phyloP scores from a whole-genome alignment of 176 grass and related monocot species.

The Thalia dealbata region DNA sequence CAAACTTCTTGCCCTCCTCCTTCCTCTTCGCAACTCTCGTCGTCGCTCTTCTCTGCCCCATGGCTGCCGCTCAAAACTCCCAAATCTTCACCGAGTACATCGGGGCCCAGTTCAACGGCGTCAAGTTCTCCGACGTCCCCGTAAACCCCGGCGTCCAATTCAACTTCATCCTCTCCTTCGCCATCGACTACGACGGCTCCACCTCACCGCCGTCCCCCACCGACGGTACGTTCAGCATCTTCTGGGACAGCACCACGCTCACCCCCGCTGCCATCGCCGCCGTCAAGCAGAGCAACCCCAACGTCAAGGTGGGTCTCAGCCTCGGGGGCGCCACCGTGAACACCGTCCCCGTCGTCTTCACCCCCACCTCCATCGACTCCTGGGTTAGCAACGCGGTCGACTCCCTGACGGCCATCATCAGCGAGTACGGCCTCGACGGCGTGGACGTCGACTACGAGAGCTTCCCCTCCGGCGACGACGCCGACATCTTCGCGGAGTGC shows the following conservation, averaged over 20 bases:
- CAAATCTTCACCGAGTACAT: constrained; percentile 77
- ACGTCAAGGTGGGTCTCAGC: constrained; percentile 63
- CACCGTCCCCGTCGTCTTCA: constrained; percentile 34
- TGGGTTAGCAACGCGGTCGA: constrained; percentile 65
- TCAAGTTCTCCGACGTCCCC: constrained; percentile 73
- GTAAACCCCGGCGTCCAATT: constrained; percentile 37
- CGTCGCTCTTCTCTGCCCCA: background rate
- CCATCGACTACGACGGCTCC: constrained; percentile 53
- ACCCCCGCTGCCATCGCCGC: constrained; percentile 31
- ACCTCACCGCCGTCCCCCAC: constrained; percentile 37
- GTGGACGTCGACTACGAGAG: constrained; percentile 82
- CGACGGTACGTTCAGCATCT: constrained; percentile 55
- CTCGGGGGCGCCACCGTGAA: constrained; percentile 50
- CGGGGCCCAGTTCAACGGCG: constrained; percentile 46
- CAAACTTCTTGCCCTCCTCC: constrained; percentile 17
- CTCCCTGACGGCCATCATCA: constrained; percentile 43
- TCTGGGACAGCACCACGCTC: constrained; percentile 54
- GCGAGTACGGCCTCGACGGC: constrained; percentile 45
- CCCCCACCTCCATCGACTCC: constrained; percentile 38
- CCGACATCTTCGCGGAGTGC: constrained; percentile 57
- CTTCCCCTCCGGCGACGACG: constrained; percentile 28
- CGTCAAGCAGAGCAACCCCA: constrained; percentile 44
- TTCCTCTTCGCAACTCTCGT: constrained; percentile 19
- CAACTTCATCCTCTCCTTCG: constrained; percentile 62
- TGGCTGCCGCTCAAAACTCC: constrained; percentile 26